These are phyloP conservation scores for Thinopyrum elongatum DNA, from an alignment of 176 grass and related monocot genomes.

Conservation along the genomic window DNA sequence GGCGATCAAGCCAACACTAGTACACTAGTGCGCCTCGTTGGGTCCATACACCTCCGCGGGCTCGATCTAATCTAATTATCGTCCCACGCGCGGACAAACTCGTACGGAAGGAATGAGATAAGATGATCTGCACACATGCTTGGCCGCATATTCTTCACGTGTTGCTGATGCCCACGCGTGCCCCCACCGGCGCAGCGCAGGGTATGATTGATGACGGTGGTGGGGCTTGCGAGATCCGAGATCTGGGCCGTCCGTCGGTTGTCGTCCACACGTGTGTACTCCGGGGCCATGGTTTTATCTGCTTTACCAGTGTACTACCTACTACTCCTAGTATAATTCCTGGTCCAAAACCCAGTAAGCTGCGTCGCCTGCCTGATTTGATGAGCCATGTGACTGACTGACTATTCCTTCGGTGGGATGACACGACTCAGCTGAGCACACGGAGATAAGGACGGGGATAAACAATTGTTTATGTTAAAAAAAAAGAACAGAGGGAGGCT, in stretches of 20 bases:
- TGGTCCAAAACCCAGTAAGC: background rate
- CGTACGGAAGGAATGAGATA: background rate
- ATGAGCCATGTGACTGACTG: background rate
- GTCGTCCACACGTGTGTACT: background rate
- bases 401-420: background rate
- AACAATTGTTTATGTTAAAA: background rate
- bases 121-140: background rate
- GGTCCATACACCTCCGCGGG: no score
- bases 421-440: background rate
- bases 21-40: no score
- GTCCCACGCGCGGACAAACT: background rate
- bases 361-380: background rate
- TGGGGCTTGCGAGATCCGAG: background rate
- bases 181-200: background rate
- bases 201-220: background rate
- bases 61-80: no score
- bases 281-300: background rate
- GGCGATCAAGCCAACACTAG: no score
- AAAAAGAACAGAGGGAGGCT: no score
- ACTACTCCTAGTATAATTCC: background rate
- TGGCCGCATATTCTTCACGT: conserved; percentile 3
- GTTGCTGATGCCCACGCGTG: background rate
- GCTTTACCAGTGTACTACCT: no score
- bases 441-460: background rate
- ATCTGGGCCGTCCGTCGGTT: background rate